Percentiles rank a stretch among this genome's conserved stretches.
phyloP scores from a whole-genome alignment of 805 yeast species.

The Huiozyma naganishii region DNA sequence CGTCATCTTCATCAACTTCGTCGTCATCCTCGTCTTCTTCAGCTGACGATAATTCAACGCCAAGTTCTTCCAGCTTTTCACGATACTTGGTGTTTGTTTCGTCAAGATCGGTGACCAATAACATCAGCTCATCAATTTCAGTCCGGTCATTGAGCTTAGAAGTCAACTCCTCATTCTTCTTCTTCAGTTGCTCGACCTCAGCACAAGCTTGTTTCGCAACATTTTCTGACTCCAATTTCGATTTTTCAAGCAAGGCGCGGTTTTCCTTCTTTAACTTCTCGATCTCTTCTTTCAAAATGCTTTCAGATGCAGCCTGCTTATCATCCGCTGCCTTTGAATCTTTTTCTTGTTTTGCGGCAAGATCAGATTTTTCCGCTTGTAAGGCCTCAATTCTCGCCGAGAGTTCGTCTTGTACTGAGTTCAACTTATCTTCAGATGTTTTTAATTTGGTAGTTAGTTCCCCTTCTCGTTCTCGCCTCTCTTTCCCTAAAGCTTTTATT shows the following conservation, averaged over 20 bases:
- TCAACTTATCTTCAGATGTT: not conserved
- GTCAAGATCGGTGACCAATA: constrained; percentile 68
- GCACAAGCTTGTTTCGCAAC: constrained; percentile 1
- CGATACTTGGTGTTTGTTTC: constrained; percentile 53
- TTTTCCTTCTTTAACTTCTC: not conserved
- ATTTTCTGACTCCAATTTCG: not conserved
- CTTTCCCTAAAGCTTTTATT: not conserved
- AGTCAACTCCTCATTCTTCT: constrained; percentile 5
- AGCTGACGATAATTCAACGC: constrained; percentile 57
- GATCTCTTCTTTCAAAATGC: not conserved
- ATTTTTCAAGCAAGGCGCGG: not conserved
- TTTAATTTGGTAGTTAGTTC: not conserved
- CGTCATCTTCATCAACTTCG: constrained; percentile 38
- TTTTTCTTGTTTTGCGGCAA: no score
- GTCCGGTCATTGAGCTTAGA: constrained; percentile 10
- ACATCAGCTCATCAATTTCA: constrained; percentile 55
- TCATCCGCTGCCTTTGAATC: no score
- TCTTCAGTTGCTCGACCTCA: constrained; percentile 2
- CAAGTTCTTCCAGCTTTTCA: constrained; percentile 37
- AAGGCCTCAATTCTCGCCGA: not conserved
- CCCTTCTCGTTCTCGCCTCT: not conserved
- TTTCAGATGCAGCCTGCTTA: not conserved
- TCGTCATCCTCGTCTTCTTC: constrained; percentile 60
- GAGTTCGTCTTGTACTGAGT: not conserved
- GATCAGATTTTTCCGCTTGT: no score